Conservation (phyloP, 2,329 filamentous ascomycete genomes). For the Coniosporium tulheliwenetii region DNA sequence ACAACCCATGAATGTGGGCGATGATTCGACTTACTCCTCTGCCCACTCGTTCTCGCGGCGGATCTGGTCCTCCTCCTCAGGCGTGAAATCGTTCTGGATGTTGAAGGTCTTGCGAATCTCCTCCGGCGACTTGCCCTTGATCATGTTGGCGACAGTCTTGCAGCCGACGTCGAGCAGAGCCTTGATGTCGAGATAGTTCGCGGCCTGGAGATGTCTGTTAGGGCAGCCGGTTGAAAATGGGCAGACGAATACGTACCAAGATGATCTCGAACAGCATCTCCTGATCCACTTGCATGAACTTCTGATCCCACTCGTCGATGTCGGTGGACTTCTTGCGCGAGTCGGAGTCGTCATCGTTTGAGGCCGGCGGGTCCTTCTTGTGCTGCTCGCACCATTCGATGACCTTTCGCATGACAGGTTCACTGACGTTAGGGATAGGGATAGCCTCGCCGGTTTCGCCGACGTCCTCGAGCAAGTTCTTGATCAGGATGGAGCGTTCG, state of each 20-base stretch:
- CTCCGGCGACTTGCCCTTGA: constrained; percentile 99
- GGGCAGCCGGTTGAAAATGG: neutral
- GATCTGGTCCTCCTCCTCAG: constrained; percentile 96
- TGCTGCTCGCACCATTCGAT: constrained; percentile 98
- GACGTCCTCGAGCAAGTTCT: constrained; percentile 95
- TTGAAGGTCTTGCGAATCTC: constrained; percentile 99
- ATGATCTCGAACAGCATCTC: constrained; percentile 99
- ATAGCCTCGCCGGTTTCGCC: constrained; percentile 56
- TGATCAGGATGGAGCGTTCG: constrained; percentile 87
- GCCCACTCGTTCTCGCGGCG: constrained; percentile 36
- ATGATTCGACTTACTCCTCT: too few species aligned
- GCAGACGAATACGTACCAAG: constrained; percentile 41
- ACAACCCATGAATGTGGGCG: too few species aligned
- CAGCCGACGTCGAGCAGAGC: constrained; percentile 92
- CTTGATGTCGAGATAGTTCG: constrained; percentile 99
- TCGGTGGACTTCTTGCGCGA: constrained; percentile 97
- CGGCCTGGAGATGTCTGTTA: constrained; percentile 42
- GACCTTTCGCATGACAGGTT: constrained; percentile 86
- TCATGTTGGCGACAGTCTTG: constrained; percentile 99
- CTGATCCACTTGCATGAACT: constrained; percentile 99
- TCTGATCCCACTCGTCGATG: constrained; percentile 99
- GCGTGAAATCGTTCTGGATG: constrained; percentile 98
- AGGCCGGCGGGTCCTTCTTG: constrained; percentile 69
- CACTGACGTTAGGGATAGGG: constrained; percentile 86
- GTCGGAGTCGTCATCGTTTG: constrained; percentile 79